Base-by-base conservation (phyloP, 78 protist genomes). In the Dictyostelium capitatum region DNA sequence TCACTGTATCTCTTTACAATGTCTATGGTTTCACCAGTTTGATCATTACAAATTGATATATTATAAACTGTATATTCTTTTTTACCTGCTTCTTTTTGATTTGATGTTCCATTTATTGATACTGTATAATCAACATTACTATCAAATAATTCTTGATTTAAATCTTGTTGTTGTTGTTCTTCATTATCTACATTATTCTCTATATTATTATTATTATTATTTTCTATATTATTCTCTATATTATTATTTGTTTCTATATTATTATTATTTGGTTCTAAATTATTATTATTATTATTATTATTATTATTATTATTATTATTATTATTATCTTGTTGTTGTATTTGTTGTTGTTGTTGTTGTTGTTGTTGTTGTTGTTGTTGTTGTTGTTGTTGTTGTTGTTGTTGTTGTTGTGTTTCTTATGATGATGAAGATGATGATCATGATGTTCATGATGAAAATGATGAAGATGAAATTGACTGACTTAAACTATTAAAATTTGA, bases 11-110 rank as follows among this genome's bases (percentile, higher is more conserved):
- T 74, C 79, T 77, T 87, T 48, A 46, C 7, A 11, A 77, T 62
- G 11, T 70, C n/a, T 14, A 48, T 28, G 46, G 28, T 9, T 46
- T 87, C 93, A 50, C 81, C 93, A 17, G 79, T 77, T 20, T 64
- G 37, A 15, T 87, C 93, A 48, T 87, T 77, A 1, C 25, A 20
- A 30, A 87, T 77, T 30, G 43, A 53, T 47, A 87, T 77, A 87
- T 72, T 32, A 64, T 87, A 87, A n/a, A 85, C 84, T 20, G 93
- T 87, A 64, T 59, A 87, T 47, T 80, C 78, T 87, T 87, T 87
- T 74, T 87, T 87, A 28, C 93, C 93, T 32, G 25, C 67, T 20
- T 57, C 43, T 78, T 87, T 87, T 64, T 48, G 47, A 50, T 74
- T 87, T 78, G 65, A 77, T n/a, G 83, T 50, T 62, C 79, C 79